Evolutionary conservation across 2,329 filamentous ascomycete genomes (phyloP), one percentile per base, ranked within the genome.

Genomic region (Fusarium sp.): DNA sequence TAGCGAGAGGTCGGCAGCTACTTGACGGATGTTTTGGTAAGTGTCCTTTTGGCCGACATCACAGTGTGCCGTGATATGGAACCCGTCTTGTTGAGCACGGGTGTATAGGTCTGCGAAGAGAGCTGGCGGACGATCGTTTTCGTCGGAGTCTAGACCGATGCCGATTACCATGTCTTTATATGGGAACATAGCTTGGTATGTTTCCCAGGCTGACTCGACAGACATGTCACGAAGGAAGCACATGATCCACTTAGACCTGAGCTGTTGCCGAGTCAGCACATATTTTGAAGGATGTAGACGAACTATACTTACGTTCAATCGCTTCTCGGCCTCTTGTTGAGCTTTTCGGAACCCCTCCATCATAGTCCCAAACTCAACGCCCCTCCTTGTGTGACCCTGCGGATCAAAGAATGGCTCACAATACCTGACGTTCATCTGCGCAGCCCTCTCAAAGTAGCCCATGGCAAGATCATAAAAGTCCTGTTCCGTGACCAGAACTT

Each of bases 391-490:
- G 78, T 94, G 92, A 0, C 89, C 90, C 76, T 94, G 91, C 0
- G 91, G 91, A 76, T 94, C 92, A 79, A 94, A 94, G 80, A 93
- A 94, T 51, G 93, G 85, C 77, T 94, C 91, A 13, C 89, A 90
- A 73, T 94, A 91, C 28, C 86, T 83, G 3, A 93, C 88, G 44
- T 88, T 88, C 69, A 92, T 87, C 2, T 81, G 78, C 23, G 88
- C 83, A 6, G 90, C 91, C 54, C 84, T 86, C 25, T 82, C 73
- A 77, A 93, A 91, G 79, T 94, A 94, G 67, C 86, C 85, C 82
- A 88, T 91, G 7, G 90, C 90, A 9, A 94, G 84, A 57, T 87
- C 86, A 75, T 91, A 89, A 75, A 92, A 94, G 79, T 94, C 92
- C 18, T 83, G 79, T 21, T 84, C 80, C 3, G 86, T 84, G 48